Evolutionary conservation across 2,329 filamentous ascomycete species (phyloP).

Genomic region (Fusarium lyarnte): DNA sequence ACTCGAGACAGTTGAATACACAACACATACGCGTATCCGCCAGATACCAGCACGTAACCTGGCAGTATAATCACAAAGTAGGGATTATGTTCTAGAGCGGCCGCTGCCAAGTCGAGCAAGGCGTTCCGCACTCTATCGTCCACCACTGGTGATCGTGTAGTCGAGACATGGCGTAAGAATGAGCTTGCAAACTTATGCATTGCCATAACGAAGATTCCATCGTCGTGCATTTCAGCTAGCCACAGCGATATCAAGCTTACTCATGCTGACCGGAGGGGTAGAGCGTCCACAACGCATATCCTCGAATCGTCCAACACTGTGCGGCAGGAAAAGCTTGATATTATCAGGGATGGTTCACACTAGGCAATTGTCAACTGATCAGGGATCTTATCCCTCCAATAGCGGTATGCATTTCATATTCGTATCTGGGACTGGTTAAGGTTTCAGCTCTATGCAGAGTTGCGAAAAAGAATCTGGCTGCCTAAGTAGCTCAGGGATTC

Average conservation of each 20-base stretch:
- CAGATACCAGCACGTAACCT: rapidly evolving
- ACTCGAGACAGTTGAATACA: neutral
- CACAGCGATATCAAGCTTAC: neutral
- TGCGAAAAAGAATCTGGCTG: neutral
- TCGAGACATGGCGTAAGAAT: neutral
- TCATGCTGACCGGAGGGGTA: neutral
- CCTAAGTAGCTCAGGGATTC: neutral
- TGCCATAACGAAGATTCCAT: too few species aligned
- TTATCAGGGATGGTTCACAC: rapidly evolving
- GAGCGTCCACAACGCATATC: rapidly evolving
- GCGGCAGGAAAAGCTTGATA: neutral
- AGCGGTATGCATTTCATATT: neutral
- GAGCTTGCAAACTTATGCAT: neutral
- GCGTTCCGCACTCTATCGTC: neutral
- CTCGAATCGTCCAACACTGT: neutral
- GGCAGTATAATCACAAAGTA: rapidly evolving
- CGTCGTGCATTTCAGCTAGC: neutral
- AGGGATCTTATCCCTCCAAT: neutral
- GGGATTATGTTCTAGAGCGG: neutral
- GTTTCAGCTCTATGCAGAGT: too few species aligned
- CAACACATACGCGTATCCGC: too few species aligned
- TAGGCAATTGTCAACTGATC: neutral
- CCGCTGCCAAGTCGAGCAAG: neutral
- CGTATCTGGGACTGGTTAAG: neutral
- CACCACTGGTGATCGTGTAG: neutral